phyloP scores from a whole-genome alignment of 805 yeast species.

The Candida quercuum region DNA sequence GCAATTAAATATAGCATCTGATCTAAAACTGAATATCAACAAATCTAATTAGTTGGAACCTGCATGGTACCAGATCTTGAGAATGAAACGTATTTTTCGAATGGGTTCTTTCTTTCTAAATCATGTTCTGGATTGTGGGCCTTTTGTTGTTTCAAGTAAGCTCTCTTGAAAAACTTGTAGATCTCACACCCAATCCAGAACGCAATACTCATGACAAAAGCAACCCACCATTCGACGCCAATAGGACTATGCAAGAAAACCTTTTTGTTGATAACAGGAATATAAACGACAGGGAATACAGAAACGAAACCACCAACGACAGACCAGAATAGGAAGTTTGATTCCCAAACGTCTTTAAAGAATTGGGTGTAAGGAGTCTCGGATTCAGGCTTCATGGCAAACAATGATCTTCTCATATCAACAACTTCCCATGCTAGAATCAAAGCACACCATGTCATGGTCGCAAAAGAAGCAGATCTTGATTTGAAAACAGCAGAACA shows the following conservation, averaged over 20 bases:
- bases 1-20: not conserved
- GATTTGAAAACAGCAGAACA: constrained; percentile 69
- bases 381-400: constrained; percentile 62
- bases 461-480: constrained; percentile 71
- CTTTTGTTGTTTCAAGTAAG: constrained; percentile 36
- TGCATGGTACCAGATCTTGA: constrained; percentile 45
- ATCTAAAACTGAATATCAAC: not conserved
- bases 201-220: constrained; percentile 51
- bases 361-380: constrained; percentile 57
- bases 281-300: constrained; percentile 78
- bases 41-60: constrained; percentile 1
- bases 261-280: constrained; percentile 76
- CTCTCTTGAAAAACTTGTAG: constrained; percentile 64
- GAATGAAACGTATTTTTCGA: constrained; percentile 55
- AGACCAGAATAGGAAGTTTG: constrained; percentile 80
- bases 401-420: constrained; percentile 64
- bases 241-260: constrained; percentile 73
- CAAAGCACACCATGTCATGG: constrained; percentile 84
- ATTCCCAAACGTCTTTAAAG: constrained; percentile 61
- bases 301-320: constrained; percentile 62
- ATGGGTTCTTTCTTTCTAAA: constrained; percentile 57
- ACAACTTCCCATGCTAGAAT: constrained; percentile 82
- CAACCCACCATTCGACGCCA: constrained; percentile 77
- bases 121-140: constrained; percentile 59
- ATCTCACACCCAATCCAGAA: constrained; percentile 59